Percentiles rank a stretch among this genome's conserved stretches.
Conservation (phyloP, 1,139 yeast species). For the Petasospora rhodanensis region DNA sequence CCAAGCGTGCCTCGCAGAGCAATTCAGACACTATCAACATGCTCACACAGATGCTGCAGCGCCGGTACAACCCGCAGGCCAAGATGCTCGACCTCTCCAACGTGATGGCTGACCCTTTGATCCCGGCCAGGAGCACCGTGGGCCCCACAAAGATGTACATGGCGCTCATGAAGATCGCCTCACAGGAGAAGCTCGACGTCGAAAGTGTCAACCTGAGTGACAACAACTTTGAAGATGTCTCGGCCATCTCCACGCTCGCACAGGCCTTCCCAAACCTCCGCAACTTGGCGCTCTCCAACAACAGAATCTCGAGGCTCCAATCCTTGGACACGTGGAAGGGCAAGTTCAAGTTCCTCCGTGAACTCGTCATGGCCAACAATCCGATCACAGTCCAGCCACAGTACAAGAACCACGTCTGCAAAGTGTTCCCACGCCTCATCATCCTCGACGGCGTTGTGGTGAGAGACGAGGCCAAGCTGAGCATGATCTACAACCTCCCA, state of each 20-base stretch:
- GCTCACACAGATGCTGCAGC: constrained; percentile 54
- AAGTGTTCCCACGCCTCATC: constrained; percentile 70
- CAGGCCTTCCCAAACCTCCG: constrained; percentile 68
- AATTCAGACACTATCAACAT: constrained; percentile 51
- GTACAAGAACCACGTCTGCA: constrained; percentile 61
- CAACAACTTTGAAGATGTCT: constrained; percentile 62
- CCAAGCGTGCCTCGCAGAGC: constrained; percentile 23
- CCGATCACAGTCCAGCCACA: constrained; percentile 55
- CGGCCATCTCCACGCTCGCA: constrained; percentile 62
- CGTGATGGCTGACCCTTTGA: constrained; percentile 61
- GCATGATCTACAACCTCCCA: constrained; percentile 51
- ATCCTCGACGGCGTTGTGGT: constrained; percentile 75
- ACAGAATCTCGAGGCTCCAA: constrained; percentile 54
- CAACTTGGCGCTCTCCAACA: constrained; percentile 77
- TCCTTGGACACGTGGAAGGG: constrained; percentile 73
- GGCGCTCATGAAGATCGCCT: constrained; percentile 84
- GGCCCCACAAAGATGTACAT: constrained; percentile 93
- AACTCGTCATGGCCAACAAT: constrained; percentile 70
- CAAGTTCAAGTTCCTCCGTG: constrained; percentile 69
- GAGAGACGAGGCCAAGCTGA: constrained; percentile 64
- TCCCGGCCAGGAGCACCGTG: constrained; percentile 53
- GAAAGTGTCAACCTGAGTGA: constrained; percentile 74
- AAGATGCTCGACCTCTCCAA: constrained; percentile 69
- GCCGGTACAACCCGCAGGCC: constrained; percentile 61
- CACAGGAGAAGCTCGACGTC: constrained; percentile 42